A percentile compares a stretch with the other conserved stretches of the same genome.
Evolutionary conservation across 1,139 yeast species (phyloP).

Genomic region (Hyphopichia burtonii): DNA sequence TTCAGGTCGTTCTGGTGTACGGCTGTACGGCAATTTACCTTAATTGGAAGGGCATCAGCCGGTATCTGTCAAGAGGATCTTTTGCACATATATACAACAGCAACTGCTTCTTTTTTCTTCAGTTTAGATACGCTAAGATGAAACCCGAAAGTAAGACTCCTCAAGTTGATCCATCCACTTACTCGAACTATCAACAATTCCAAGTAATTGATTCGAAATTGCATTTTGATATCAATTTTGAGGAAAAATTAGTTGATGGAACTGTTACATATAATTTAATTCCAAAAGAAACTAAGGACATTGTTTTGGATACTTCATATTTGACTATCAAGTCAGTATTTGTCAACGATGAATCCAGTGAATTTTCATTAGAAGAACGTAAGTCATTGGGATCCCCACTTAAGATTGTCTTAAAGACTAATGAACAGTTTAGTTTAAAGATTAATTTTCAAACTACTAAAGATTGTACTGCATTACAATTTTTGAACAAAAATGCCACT

Average conservation of each 20-base stretch:
- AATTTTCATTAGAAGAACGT: conserved; percentile 10
- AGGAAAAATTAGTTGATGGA: conserved; percentile 52
- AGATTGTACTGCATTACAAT: conserved; percentile 40
- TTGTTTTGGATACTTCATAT: conserved; percentile 70
- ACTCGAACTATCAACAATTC: conserved; percentile 37
- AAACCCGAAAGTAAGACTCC: conserved; percentile 47
- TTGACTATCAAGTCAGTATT: conserved; percentile 48
- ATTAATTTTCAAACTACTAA: conserved; percentile 32
- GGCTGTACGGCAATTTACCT: too few relatives aligned
- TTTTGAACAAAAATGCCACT: conserved; percentile 18
- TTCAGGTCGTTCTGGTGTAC: too few relatives aligned
- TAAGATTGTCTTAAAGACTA: conserved; percentile 14
- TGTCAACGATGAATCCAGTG: conserved; percentile 37
- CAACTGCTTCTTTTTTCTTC: too few relatives aligned
- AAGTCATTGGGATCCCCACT: conserved; percentile 36
- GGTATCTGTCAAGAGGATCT: too few relatives aligned
- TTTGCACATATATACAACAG: too few relatives aligned
- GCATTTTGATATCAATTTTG: conserved; percentile 57
- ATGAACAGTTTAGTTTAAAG: conserved; percentile 11
- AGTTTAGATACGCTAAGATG: not conserved
- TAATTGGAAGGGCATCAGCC: too few relatives aligned
- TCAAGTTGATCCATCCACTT: conserved; percentile 47
- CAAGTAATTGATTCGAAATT: conserved; percentile 46
- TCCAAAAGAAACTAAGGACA: conserved; percentile 19
- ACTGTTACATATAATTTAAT: conserved; percentile 48